Evolutionary conservation across 805 yeast species (phyloP).

Genomic region (Schizosaccharomyces japonicus): DNA sequence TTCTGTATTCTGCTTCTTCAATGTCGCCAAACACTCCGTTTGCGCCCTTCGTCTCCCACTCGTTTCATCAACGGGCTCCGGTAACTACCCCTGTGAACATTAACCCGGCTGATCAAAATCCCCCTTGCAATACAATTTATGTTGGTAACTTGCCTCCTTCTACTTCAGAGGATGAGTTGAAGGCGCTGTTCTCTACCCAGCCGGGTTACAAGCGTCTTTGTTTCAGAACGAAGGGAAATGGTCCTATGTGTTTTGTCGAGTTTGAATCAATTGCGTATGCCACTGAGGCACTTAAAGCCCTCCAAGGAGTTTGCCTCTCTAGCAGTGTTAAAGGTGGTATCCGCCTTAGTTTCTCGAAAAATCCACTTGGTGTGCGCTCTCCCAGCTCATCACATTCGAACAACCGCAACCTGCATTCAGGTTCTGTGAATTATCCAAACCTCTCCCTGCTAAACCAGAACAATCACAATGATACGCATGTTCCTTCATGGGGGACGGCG

Average conservation of each 20-base stretch:
- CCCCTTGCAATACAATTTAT: conserved; percentile 90
- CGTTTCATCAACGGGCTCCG: background rate
- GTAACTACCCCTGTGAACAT: background rate
- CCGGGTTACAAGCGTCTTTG: conserved; percentile 81
- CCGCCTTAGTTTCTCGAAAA: conserved; percentile 76
- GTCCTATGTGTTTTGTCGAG: conserved; percentile 98
- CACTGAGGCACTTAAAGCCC: conserved; percentile 75
- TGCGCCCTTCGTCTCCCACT: background rate
- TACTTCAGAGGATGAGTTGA: conserved; percentile 79
- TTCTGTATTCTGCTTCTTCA: background rate
- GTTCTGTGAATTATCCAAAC: background rate
- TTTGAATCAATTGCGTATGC: conserved; percentile 90
- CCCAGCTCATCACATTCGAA: background rate
- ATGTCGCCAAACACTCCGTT: background rate
- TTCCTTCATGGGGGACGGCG: background rate
- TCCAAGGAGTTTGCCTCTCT: conserved; percentile 79
- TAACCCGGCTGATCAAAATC: conserved; percentile 88
- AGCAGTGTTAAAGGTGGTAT: conserved; percentile 85
- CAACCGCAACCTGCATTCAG: background rate
- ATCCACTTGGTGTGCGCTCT: conserved; percentile 77
- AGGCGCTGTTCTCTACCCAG: conserved; percentile 68
- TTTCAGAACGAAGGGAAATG: conserved; percentile 65
- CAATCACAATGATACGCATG: background rate
- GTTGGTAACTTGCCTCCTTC: conserved; percentile 96
- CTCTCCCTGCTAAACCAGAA: background rate